Percentiles rank a stretch among this genome's conserved stretches.
Evolutionary conservation across 176 grass and related monocot genomes (phyloP).

Genomic region (Thalia dealbata): DNA sequence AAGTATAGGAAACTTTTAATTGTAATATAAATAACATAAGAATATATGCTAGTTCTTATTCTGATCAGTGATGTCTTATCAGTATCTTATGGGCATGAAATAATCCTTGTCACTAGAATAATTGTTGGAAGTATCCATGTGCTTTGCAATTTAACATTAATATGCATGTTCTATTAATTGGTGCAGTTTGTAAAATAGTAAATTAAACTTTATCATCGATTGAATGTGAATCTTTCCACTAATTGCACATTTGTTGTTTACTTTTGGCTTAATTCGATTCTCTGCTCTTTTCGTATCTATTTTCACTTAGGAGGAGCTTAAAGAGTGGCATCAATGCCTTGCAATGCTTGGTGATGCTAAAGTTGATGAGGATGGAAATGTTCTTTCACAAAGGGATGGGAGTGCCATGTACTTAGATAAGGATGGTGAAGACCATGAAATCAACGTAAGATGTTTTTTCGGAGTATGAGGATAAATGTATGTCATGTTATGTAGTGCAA

Average conservation of each 20-base stretch:
- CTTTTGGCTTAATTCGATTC: neutral
- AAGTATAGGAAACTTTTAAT: neutral
- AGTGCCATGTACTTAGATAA: conserved; percentile 85
- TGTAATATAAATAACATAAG: neutral
- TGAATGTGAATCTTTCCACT: neutral
- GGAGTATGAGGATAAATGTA: neutral
- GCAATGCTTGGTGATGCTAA: conserved; percentile 94
- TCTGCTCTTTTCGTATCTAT: neutral
- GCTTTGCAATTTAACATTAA: neutral
- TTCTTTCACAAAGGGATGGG: conserved; percentile 73
- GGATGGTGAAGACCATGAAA: conserved; percentile 75
- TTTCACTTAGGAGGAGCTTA: conserved; percentile 58
- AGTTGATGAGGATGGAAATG: conserved; percentile 72
- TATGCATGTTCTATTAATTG: neutral
- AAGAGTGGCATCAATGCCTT: conserved; percentile 97
- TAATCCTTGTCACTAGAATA: neutral
- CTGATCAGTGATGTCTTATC: neutral
- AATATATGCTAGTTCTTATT: neutral
- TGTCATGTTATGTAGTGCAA: neutral
- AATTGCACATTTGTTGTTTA: conserved; percentile 3
- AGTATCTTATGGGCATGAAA: neutral
- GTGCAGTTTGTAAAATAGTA: neutral
- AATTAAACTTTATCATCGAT: neutral
- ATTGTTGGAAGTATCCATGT: neutral
- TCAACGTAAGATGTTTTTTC: conserved; percentile 47